Base-by-base conservation (phyloP, 2,329 filamentous ascomycete genomes). In the Xylaria sp. region DNA sequence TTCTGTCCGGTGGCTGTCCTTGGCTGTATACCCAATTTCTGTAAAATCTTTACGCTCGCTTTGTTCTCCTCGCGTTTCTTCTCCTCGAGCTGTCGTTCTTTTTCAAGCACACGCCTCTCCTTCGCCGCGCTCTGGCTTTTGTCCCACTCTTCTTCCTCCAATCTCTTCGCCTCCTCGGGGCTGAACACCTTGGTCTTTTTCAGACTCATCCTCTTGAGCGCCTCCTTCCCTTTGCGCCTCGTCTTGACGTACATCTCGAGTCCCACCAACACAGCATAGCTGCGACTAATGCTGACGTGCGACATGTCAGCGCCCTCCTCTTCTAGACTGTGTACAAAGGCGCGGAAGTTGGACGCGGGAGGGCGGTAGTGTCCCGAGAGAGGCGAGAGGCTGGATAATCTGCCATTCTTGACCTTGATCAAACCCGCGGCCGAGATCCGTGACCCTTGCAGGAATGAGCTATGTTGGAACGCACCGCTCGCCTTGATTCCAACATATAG, bases 401-500 rank as follows among this genome's bases (percentile, higher is more conserved):
- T 88, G 1, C 94, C 94, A 72, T 94, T 85, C 76, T 93, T 93
- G 76, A 97, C 90, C 78, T 92, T 94, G 77, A 97, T 93, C 30
- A 95, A 83, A 0, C 94, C 94, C 4, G 94, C 94, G 0, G 94
- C 90, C 0, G 90, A 89, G 60, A 97, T 94, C 13, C 94, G 89
- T 10, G 90, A 87, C 28, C 94, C 94, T 69, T 94, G 92, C 1
- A 97, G 84, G 75, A 97, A 97, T 0, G 93, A 96, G 13, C 91
- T 94, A 79, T 97, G 94, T 75, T 97, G 94, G 75, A 97, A 97
- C 4, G 92, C 89, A 12, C 94, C 94, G 4, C 90, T 91, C 78
- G 92, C 89, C 76, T 97, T 97, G 82, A 97, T 96, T 56, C 94
- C 94, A 39, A 97, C 89, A 78, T 97, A 97, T 0, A 97, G 83